Base-by-base conservation (phyloP, 2,329 filamentous ascomycete genomes). In the Cadophora sp. region DNA sequence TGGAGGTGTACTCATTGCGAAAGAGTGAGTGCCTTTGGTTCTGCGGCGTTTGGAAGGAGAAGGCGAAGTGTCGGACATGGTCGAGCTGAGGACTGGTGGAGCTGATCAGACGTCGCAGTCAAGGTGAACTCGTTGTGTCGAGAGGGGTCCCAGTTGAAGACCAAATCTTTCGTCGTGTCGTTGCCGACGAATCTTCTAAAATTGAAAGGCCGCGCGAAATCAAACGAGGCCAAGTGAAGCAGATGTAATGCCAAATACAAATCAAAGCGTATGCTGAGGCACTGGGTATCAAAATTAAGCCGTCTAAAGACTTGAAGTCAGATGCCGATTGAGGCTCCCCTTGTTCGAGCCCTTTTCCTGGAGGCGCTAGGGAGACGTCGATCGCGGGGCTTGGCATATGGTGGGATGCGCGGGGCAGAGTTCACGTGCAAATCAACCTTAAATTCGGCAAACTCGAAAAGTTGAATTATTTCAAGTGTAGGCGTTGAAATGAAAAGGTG, bases 1-100 rank as follows among this genome's bases (percentile, higher is more conserved):
- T 43, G n/a, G 31, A 9, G 29, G 22, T 11, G 61, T 5, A 29
- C 22, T 9, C 61, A 29, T 64, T 12, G 56, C 22, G 11, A 55
- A 11, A 2, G 46, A 53, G 43, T 58, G 60, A 19, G 40, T 31
- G 55, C 71, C 69, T 67, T 62, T 71, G 14, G 69, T 70, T 65
- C 73, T 76, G 16, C 73, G 68, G 31, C 73, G 74, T 64, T 75
- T 76, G 16, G 69, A 66, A 34, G 68, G 67, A 51, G 68, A 69
- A 48, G 72, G 64, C 29, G 69, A 69, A 24, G 43, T 51, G 46
- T 73, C 68, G 26, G 59, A 65, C 69, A 72, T 70, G 22, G 53
- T 71, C 34, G 40, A 26, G 46, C n/a, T 43, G 29, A 26, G 27
- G 12, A 19, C 3, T 24, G 37, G 12, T 19, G 16, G 34, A 29